phyloP scores from a whole-genome alignment of 192 early-diverging fungal genomes.

The Cladochytrium replicatum region DNA sequence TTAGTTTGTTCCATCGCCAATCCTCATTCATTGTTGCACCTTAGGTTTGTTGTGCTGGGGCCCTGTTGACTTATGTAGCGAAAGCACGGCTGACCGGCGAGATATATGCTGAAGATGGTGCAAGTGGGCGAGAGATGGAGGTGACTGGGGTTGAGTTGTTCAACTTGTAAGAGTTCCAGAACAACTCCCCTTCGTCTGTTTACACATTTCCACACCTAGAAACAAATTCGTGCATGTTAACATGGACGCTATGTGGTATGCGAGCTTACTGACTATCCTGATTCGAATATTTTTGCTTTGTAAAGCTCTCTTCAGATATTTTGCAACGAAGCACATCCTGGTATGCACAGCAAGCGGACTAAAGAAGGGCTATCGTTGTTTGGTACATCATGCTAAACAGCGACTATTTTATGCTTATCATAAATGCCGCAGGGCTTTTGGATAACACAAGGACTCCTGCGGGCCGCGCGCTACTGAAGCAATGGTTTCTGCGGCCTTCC shows the following conservation, averaged over 20 bases:
- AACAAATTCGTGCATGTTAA: slow-evolving; percentile 43
- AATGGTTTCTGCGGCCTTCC: slow-evolving; percentile 62
- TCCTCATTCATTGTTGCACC: neutral
- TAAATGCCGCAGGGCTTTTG: slow-evolving; percentile 41
- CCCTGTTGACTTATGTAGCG: slow-evolving; percentile 22
- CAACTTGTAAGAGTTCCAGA: slow-evolving; percentile 13
- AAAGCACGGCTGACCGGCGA: slow-evolving; percentile 17
- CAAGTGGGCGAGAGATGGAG: no score
- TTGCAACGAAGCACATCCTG: slow-evolving; percentile 67
- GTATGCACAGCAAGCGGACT: slow-evolving; percentile 55
- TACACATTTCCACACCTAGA: slow-evolving; percentile 1
- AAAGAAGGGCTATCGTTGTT: slow-evolving; percentile 68
- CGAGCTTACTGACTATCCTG: neutral
- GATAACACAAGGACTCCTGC: slow-evolving; percentile 48
- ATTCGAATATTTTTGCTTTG: neutral
- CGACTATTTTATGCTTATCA: neutral
- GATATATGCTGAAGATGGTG: slow-evolving; percentile 2
- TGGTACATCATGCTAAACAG: slow-evolving; percentile 31
- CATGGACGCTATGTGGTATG: slow-evolving; percentile 46
- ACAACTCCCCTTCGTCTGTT: neutral
- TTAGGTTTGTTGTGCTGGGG: slow-evolving; percentile 34
- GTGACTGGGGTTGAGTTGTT: slow-evolving; percentile 25
- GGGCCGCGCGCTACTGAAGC: slow-evolving; percentile 44
- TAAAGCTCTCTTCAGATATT: slow-evolving; percentile 73
- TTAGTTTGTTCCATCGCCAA: neutral